These are phyloP conservation scores for Apiospora saccharicola DNA, from an alignment of 2,329 filamentous ascomycete species.

Conservation along the genomic window DNA sequence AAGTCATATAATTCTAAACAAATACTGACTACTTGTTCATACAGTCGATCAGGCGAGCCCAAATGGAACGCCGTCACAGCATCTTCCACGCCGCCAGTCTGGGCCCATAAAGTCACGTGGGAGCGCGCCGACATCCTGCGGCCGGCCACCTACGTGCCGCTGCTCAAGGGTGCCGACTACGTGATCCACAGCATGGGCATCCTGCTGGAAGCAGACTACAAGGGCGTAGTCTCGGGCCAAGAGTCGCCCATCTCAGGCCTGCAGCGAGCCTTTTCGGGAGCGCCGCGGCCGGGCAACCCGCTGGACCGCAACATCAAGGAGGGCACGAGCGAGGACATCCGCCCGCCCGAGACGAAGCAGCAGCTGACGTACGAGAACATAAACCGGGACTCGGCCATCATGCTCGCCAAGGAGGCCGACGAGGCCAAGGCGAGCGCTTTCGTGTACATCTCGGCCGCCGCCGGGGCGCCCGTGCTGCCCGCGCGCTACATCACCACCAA, in stretches of 20 bases:
- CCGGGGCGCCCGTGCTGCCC: constrained; percentile 84
- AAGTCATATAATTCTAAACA: not conserved
- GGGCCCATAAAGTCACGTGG: constrained; percentile 87
- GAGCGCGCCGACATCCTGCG: constrained; percentile 86
- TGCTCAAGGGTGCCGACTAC: constrained; percentile 79
- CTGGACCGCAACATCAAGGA: constrained; percentile 59
- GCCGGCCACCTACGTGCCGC: constrained; percentile 78
- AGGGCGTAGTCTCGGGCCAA: constrained; percentile 83
- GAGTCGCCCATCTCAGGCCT: constrained; percentile 84
- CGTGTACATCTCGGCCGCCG: constrained; percentile 88
- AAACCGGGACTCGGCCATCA: constrained; percentile 90
- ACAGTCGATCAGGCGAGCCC: constrained; percentile 88
- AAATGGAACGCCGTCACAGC: constrained; percentile 83
- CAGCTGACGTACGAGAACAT: constrained; percentile 96
- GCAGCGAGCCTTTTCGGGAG: constrained; percentile 76
- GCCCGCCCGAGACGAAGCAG: constrained; percentile 70
- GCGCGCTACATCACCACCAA: constrained; percentile 89
- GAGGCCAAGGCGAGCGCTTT: constrained; percentile 73
- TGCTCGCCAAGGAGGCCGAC: constrained; percentile 79
- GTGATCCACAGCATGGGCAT: constrained; percentile 98
- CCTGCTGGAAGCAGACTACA: constrained; percentile 96
- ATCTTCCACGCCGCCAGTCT: constrained; percentile 73
- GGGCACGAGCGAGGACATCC: constrained; percentile 59
- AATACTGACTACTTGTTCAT: not conserved
- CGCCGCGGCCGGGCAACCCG: constrained; percentile 68